Base-by-base conservation (phyloP, 2,329 filamentous ascomycete genomes). In the Talaromyces rugulosus region DNA sequence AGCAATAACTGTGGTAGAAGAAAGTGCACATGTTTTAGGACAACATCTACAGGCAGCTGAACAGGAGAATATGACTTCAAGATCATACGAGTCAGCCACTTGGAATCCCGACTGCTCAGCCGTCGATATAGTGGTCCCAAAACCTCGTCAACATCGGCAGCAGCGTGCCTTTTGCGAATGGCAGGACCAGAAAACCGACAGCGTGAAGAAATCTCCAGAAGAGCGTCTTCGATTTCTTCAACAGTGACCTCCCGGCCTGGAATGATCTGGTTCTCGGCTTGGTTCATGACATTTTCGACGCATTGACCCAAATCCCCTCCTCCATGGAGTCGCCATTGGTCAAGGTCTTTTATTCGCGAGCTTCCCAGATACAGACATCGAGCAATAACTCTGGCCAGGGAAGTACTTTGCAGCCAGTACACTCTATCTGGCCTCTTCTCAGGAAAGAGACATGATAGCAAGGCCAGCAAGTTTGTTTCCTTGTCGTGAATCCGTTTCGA, bases 41-140 rank as follows among this genome's bases (percentile, higher is more conserved):
- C 75, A 18, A 83, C 72, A 1, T 74, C 66, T 6, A 79, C 75
- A 5, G 92, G 85, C 1, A 96, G 70, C 1, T 83, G 72, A 0
- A 93, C 80, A 0, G 89, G 89, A n/a, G 83, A 81, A 63, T 88
- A 90, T 65, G 88, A 84, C 70, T 96, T 95, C 31, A 96, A 78
- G 5, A 96, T 81, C 33, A 97, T 79, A 3, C 93, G 84, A 0
- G 90, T 90, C 11, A 96, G 81, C 93, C 93, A 97, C 76, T 96
- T 96, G 4, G 88, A 89, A 70, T 96, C 90, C 51, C 81, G 80
- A 3, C 90, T 85, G 53, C 80, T 80, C 9, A 92, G 71, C 7
- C 85, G 83, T 33, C 76, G 78, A 68, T 89, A 90, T 0, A 93
- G 70, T 0, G 72, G 71, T 23, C 80, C 79, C 1, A 94, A 73